Conservation (phyloP, 1,284 basidiomycete genomes). For the Ceratobasidium sp. region DNA sequence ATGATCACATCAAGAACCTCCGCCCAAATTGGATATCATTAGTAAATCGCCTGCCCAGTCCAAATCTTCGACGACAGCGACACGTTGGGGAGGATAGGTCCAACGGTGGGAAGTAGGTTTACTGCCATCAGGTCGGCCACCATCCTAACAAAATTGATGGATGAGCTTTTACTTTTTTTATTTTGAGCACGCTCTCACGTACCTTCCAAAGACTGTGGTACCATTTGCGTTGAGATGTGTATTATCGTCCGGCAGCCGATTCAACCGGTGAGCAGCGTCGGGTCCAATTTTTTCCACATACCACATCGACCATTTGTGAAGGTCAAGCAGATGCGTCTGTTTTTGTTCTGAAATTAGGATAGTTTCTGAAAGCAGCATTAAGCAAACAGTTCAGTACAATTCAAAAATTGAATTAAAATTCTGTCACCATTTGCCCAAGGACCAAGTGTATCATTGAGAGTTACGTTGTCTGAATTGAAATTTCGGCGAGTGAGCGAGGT, state of each 20-base stretch:
- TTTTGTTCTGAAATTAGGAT: constrained; percentile 57
- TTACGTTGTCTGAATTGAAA: constrained; percentile 55
- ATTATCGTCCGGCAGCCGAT: constrained; percentile 57
- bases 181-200: background rate
- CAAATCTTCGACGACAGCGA: constrained; percentile 13
- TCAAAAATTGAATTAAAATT: background rate
- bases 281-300: constrained; percentile 59
- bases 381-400: background rate
- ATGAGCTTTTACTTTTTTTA: too few species aligned
- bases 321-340: constrained; percentile 57
- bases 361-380: constrained; percentile 50
- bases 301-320: constrained; percentile 58
- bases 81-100: constrained; percentile 18
- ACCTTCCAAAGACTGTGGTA: constrained; percentile 47
- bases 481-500: constrained; percentile 59
- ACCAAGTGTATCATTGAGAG: constrained; percentile 56
- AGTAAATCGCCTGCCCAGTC: constrained; percentile 16
- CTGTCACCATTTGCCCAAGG: constrained; percentile 58
- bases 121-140: constrained; percentile 56
- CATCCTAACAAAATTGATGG: constrained; percentile 52
- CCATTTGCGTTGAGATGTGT: constrained; percentile 53
- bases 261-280: constrained; percentile 58
- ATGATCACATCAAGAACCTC: constrained; percentile 8
- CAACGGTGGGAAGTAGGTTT: background rate
- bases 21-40: background rate